These are phyloP conservation scores for Phialocephala subalpina DNA, from an alignment of 2,329 filamentous ascomycete species.

Conservation along the genomic window DNA sequence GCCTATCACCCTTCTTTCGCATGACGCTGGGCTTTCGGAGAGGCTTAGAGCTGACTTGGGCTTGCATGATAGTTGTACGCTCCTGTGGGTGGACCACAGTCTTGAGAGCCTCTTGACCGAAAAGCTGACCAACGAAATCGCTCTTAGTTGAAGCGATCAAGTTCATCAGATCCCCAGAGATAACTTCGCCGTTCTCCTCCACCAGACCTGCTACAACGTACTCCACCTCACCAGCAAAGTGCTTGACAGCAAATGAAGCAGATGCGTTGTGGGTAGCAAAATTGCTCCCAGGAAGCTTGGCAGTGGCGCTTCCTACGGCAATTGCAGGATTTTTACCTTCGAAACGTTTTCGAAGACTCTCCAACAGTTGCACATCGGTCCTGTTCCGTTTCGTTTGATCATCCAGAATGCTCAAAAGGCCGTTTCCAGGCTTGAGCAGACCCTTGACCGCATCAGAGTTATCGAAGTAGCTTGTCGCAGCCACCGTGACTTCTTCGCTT, in stretches of 20 bases:
- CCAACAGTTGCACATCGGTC: slow-evolving; percentile 87
- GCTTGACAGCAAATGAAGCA: slow-evolving; percentile 87
- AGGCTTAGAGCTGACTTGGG: slow-evolving; percentile 94
- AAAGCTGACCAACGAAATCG: slow-evolving; percentile 87
- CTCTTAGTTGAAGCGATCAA: slow-evolving; percentile 89
- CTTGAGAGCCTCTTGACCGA: slow-evolving; percentile 94
- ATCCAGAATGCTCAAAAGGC: slow-evolving; percentile 91
- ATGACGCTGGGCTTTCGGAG: slow-evolving; percentile 93
- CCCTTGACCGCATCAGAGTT: slow-evolving; percentile 95
- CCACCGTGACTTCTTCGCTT: slow-evolving; percentile 88
- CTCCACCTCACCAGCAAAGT: slow-evolving; percentile 96
- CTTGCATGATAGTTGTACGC: slow-evolving; percentile 90
- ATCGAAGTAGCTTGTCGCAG: slow-evolving; percentile 96
- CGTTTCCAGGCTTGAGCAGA: slow-evolving; percentile 90
- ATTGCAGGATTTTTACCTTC: slow-evolving; percentile 95
- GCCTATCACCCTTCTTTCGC: slow-evolving; percentile 67
- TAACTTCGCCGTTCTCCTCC: slow-evolving; percentile 95
- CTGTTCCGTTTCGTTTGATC: slow-evolving; percentile 93
- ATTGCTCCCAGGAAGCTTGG: slow-evolving; percentile 85
- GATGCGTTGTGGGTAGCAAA: slow-evolving; percentile 84
- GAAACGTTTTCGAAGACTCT: slow-evolving; percentile 91
- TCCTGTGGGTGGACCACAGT: slow-evolving; percentile 95
- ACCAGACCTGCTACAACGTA: slow-evolving; percentile 87
- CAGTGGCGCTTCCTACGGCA: slow-evolving; percentile 75
- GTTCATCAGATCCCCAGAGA: slow-evolving; percentile 95